These are phyloP conservation scores for Plasmodium reichenowi DNA, from an alignment of 169 alveolate genomes.

Conservation along the genomic window DNA sequence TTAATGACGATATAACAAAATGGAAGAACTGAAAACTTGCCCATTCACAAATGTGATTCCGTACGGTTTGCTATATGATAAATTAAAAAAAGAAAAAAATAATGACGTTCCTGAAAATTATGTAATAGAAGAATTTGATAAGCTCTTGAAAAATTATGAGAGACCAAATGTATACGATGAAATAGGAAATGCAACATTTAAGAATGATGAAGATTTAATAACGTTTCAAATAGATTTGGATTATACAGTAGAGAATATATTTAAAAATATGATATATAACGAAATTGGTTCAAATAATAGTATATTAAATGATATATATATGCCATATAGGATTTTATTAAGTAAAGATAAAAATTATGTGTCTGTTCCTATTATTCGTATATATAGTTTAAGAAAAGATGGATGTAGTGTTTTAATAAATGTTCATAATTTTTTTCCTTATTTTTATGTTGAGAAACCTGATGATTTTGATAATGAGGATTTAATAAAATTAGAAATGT, in stretches of 20 bases:
- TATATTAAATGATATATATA: background rate
- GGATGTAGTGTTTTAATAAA: slow-evolving; percentile 80
- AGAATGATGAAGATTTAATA: slow-evolving; percentile 23
- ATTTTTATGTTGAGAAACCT: slow-evolving; percentile 85
- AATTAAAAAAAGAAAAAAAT: slow-evolving; percentile 34
- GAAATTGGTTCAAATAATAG: slow-evolving; percentile 10
- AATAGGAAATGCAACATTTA: slow-evolving; percentile 1
- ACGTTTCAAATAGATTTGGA: slow-evolving; percentile 55
- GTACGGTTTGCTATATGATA: slow-evolving; percentile 35
- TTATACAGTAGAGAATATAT: slow-evolving; percentile 58
- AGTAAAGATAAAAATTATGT: slow-evolving; percentile 35
- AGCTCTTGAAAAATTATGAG: slow-evolving; percentile 23
- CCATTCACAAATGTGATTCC: slow-evolving; percentile 70
- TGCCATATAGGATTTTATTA: slow-evolving; percentile 6
- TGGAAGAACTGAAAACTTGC: slow-evolving; percentile 26
- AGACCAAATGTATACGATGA: slow-evolving; percentile 50
- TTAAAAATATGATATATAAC: slow-evolving; percentile 34
- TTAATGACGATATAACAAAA: background rate
- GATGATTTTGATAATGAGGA: slow-evolving; percentile 75
- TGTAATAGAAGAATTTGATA: slow-evolving; percentile 28
- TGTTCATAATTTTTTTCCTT: slow-evolving; percentile 82
- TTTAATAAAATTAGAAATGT: slow-evolving; percentile 65
- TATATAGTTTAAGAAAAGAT: slow-evolving; percentile 80
- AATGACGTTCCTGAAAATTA: slow-evolving; percentile 22
- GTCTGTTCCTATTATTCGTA: slow-evolving; percentile 77